Evolutionary conservation across 2,329 filamentous ascomycete species (phyloP), one percentile per base, ranked within the genome.

Genomic region (Botrytis cinerea): DNA sequence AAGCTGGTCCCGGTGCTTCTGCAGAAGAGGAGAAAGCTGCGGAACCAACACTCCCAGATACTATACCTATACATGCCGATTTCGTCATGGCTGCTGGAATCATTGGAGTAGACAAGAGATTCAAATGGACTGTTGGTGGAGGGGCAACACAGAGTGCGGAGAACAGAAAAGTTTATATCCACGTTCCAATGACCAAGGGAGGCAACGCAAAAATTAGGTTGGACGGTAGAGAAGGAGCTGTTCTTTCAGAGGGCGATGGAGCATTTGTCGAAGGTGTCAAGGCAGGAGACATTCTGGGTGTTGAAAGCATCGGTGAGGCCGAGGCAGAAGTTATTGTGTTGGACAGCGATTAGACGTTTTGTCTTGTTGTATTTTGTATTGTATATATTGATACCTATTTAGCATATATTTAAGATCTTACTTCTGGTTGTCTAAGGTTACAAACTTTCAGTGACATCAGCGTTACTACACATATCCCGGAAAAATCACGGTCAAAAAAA

Each of bases 31-130:
- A 95, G 80, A 86, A 86, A 75, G 87, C 85, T 10, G 91, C 89
- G 1, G 86, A 89, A 75, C 90, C 92, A 0, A 83, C 83, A 2
- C 84, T 92, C 32, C 83, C 86, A 1, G 87, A 85, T n/a, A 91
- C 91, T 0, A 97, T 97, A 76, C 92, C 93, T 12, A 91, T 97
- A 72, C 92, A 97, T 80, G 92, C 93, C 18, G 93, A 97, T 83
- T 87, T 97, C 69, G 90, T 92, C 74, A 96, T 97, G 93, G 90
- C 88, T 51, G 93, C 93, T 0, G 91, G 90, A 10, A 89, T 97
- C 73, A 88, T 97, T 72, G 86, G 85, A 12, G 90, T 92, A 0
- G 86, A 87, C 43, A 86, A 86, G 79, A 86, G 83, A 60, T 95
- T 95, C 74, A 87, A 88, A 78, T 96, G 94, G 88, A 89, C 86